These are phyloP conservation scores for Fusarium goolgardi DNA, from an alignment of 2,329 filamentous ascomycete species.

Conservation along the genomic window DNA sequence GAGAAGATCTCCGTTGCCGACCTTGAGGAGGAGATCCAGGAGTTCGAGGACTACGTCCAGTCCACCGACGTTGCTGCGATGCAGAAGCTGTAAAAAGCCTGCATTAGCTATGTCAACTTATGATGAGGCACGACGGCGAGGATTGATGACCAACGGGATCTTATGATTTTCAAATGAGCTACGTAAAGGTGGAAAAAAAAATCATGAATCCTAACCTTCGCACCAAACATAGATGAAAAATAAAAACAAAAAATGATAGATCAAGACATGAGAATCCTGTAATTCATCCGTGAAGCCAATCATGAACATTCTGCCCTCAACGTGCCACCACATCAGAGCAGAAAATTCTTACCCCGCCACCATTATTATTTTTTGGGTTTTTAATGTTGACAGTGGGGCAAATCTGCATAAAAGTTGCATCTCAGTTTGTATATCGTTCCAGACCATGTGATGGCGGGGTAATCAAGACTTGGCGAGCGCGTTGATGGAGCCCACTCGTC, in stretches of 20 bases:
- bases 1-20: constrained; percentile 92
- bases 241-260: constrained; percentile 27
- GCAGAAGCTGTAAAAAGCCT: constrained; percentile 82
- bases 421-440: constrained; percentile 37
- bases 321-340: background rate
- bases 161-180: constrained; percentile 43
- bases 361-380: background rate
- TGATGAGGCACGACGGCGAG: constrained; percentile 51
- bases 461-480: constrained; percentile 15
- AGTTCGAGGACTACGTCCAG: constrained; percentile 95
- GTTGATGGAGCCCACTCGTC: constrained; percentile 31
- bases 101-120: constrained; percentile 38
- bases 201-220: constrained; percentile 41
- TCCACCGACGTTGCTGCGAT: constrained; percentile 90
- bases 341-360: constrained; percentile 9
- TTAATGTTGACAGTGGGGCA: constrained; percentile 37
- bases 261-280: background rate
- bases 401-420: constrained; percentile 15
- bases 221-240: constrained; percentile 45
- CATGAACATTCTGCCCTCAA: background rate
- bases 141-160: constrained; percentile 46
- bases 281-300: background rate
- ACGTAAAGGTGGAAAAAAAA: constrained; percentile 41
- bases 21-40: constrained; percentile 84
- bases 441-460: constrained; percentile 48